Evolutionary conservation across 2,329 filamentous ascomycete species (phyloP).

Genomic region (Nothopassalora personata): DNA sequence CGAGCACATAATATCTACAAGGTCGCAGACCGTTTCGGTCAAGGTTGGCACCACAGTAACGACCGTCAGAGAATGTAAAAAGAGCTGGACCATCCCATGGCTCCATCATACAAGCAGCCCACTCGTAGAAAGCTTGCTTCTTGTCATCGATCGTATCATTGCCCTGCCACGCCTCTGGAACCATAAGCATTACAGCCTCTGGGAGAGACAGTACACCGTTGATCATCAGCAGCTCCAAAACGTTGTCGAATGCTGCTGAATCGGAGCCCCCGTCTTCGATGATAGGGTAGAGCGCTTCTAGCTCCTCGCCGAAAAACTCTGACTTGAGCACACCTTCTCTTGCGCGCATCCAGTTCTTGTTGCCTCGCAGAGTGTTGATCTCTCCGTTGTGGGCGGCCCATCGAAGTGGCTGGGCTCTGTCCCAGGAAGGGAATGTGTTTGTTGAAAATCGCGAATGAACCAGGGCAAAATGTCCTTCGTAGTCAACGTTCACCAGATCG

Average conservation of each 20-base stretch:
- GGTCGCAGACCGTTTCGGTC: conserved; percentile 93
- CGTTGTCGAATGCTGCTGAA: conserved; percentile 95
- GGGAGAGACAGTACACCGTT: conserved; percentile 93
- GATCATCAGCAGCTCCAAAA: conserved; percentile 86
- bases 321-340: conserved; percentile 93
- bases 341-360: conserved; percentile 99
- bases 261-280: conserved; percentile 96
- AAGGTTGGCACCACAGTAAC: conserved; percentile 94
- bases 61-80: conserved; percentile 93
- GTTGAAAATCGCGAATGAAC: conserved; percentile 97
- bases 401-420: conserved; percentile 88
- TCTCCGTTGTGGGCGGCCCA: conserved; percentile 99
- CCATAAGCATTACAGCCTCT: conserved; percentile 97
- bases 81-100: conserved; percentile 95
- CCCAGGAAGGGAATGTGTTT: conserved; percentile 98
- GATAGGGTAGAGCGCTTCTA: conserved; percentile 86
- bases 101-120: conserved; percentile 98
- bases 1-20: conserved; percentile 94
- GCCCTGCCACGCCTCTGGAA: conserved; percentile 95
- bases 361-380: conserved; percentile 93
- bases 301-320: conserved; percentile 83
- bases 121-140: conserved; percentile 97
- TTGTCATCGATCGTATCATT: conserved; percentile 87
- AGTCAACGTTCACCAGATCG: conserved; percentile 93
- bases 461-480: conserved; percentile 92